Evolutionary conservation across 495 filamentous ascomycete species (phyloP).

Genomic region (Podospora fimiseda): DNA sequence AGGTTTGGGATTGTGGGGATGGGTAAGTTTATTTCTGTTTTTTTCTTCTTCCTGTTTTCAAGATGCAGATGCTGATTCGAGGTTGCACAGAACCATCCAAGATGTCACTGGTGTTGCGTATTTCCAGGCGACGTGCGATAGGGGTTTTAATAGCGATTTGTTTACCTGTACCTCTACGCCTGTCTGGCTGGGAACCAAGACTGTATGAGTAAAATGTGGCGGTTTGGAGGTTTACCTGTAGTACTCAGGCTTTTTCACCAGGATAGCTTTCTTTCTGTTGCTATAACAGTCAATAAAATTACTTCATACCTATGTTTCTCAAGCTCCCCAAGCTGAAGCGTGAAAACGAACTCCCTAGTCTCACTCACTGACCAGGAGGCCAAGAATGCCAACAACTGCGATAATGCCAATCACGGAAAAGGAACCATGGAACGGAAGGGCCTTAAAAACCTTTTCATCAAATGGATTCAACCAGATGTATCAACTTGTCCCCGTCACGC

Average conservation of each 20-base stretch:
- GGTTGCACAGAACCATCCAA: slow-evolving; percentile 23
- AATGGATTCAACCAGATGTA: background rate
- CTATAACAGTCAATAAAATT: too few species aligned
- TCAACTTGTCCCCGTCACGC: background rate
- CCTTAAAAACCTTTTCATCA: too few species aligned
- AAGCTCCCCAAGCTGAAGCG: too few species aligned
- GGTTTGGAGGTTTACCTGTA: background rate
- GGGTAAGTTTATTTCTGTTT: slow-evolving; percentile 21
- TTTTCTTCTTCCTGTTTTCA: background rate
- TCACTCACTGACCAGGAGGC: too few species aligned
- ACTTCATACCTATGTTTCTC: too few species aligned
- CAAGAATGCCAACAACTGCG: too few species aligned
- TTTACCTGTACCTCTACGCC: slow-evolving; percentile 30
- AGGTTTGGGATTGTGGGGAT: slow-evolving; percentile 28
- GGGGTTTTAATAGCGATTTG: slow-evolving; percentile 21
- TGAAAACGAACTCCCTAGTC: too few species aligned
- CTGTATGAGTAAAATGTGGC: slow-evolving; percentile 11
- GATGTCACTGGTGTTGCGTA: slow-evolving; percentile 26
- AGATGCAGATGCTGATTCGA: too few species aligned
- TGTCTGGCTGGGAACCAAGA: slow-evolving; percentile 33
- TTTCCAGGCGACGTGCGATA: slow-evolving; percentile 30
- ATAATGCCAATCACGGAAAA: too few species aligned
- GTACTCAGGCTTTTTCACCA: too few species aligned
- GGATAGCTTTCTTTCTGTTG: too few species aligned
- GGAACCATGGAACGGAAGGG: too few species aligned